Evolutionary conservation across 306 rosid genomes (phyloP).

Genomic region (Abrus precatorius): DNA sequence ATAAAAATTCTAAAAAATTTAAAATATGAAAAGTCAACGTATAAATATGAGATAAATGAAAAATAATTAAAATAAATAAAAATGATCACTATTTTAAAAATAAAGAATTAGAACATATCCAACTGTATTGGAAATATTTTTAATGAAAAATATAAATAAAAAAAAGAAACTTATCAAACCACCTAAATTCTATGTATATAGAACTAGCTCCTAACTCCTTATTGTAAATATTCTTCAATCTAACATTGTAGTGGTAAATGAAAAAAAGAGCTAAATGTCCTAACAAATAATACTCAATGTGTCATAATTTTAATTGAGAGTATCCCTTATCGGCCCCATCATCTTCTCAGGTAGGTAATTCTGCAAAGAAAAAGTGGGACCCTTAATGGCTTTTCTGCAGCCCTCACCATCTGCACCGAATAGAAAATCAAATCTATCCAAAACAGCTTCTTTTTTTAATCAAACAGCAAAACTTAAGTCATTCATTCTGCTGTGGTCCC

Average conservation of each 20-base stretch:
- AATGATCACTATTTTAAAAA: neutral
- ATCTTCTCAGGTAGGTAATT: conserved; percentile 19
- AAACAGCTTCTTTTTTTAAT: neutral
- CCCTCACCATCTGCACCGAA: conserved; percentile 27
- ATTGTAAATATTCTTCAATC: no score
- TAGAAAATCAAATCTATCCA: neutral
- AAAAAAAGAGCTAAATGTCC: no score
- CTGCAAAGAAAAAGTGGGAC: conserved; percentile 30
- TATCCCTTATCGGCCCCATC: neutral
- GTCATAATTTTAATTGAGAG: neutral
- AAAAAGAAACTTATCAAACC: neutral
- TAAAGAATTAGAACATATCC: no score
- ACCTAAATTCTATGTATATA: neutral
- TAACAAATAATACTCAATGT: neutral
- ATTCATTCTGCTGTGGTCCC: conserved; percentile 40
- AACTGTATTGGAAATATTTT: neutral
- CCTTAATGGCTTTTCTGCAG: neutral
- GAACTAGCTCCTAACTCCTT: no score
- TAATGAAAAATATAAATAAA: neutral
- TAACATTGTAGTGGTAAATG: no score
- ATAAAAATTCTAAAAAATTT: no score
- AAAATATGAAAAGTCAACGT: neutral
- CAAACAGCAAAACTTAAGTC: neutral
- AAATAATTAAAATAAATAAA: neutral
- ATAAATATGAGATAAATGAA: neutral